These are phyloP conservation scores for Fomitopsis schrenkii DNA, from an alignment of 1,284 basidiomycete species.

Conservation along the genomic window DNA sequence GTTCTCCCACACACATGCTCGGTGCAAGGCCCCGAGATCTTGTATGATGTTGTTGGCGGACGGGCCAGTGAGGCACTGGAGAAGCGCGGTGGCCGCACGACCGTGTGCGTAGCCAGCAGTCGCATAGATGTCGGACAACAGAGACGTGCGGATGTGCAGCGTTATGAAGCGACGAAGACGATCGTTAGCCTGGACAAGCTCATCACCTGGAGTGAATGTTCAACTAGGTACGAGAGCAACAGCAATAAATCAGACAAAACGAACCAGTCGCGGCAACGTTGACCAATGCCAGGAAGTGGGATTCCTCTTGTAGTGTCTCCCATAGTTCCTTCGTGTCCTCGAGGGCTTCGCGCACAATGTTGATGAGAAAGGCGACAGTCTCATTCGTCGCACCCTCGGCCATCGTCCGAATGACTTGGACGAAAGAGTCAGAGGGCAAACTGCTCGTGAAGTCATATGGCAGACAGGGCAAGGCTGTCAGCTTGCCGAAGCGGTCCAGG, in stretches of 20 bases:
- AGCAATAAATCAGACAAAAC: constrained; percentile 5
- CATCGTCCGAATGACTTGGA: constrained; percentile 86
- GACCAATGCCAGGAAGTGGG: constrained; percentile 59
- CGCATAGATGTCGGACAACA: constrained; percentile 87
- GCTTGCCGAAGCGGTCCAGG: constrained; percentile 68
- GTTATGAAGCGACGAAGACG: constrained; percentile 76
- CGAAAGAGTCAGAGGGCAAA: constrained; percentile 78
- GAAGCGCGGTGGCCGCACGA: constrained; percentile 70
- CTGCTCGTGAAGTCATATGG: constrained; percentile 89
- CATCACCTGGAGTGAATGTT: constrained; percentile 27
- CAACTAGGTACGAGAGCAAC: neutral
- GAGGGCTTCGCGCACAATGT: constrained; percentile 71
- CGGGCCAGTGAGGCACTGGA: constrained; percentile 70
- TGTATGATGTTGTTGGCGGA: constrained; percentile 64
- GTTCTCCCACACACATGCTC: constrained; percentile 85
- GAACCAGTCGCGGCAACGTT: constrained; percentile 36
- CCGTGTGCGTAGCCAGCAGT: constrained; percentile 85
- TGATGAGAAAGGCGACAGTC: constrained; percentile 70
- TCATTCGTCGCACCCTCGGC: constrained; percentile 82
- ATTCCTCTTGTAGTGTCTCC: constrained; percentile 46
- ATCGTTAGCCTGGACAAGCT: constrained; percentile 29
- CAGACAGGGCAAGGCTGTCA: constrained; percentile 83
- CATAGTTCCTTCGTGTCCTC: constrained; percentile 73
- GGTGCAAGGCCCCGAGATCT: constrained; percentile 80
- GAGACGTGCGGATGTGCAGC: constrained; percentile 74